These are phyloP conservation scores for Hypoxylon sp. DNA, from an alignment of 2,329 filamentous ascomycete species.

Conservation along the genomic window DNA sequence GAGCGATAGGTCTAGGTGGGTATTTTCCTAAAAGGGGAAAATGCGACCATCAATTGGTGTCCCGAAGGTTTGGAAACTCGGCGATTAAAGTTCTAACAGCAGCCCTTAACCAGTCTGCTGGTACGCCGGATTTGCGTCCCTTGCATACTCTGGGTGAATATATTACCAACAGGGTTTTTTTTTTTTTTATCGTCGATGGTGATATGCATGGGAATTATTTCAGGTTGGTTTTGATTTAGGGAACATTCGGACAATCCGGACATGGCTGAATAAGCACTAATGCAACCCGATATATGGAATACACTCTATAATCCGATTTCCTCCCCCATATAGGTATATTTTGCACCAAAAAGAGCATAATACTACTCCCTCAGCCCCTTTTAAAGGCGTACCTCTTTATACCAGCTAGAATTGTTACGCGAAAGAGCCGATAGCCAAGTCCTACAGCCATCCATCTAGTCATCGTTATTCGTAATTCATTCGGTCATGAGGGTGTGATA, in stretches of 20 bases:
- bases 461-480: not conserved
- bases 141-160: not conserved
- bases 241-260: not conserved
- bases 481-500: slow-evolving; percentile 23
- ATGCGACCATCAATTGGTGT: not conserved
- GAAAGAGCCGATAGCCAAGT: not conserved
- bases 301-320: not conserved
- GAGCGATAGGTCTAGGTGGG: not conserved
- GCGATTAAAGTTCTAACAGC: not conserved
- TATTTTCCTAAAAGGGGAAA: slow-evolving; percentile 11
- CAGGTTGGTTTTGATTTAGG: not conserved
- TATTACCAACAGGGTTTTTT: not conserved
- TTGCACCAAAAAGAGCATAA: not conserved
- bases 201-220: not conserved
- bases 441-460: not conserved
- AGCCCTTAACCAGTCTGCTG: not conserved
- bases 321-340: not conserved
- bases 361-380: not conserved
- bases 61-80: slow-evolving; percentile 13
- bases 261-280: not conserved
- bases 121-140: not conserved
- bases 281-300: not conserved
- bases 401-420: not conserved
- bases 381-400: not conserved
- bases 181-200: not conserved